These are phyloP conservation scores for Calonectria naviculata DNA, from an alignment of 2,329 filamentous ascomycete species.

Conservation along the genomic window DNA sequence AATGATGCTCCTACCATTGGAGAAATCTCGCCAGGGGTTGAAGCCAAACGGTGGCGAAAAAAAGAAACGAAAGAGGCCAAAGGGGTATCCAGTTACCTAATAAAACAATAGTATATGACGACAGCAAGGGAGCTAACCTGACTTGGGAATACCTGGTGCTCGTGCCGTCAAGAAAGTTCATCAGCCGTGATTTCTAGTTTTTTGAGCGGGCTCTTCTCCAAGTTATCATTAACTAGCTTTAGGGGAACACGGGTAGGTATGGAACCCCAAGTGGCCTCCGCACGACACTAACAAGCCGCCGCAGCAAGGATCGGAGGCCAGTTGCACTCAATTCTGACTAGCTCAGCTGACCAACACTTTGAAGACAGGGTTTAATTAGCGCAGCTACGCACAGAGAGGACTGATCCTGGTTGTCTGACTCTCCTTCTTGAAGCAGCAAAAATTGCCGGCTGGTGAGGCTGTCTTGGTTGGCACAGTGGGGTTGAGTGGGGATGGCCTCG, in stretches of 20 bases:
- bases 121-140: neutral
- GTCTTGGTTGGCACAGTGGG: neutral
- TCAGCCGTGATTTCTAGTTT: neutral
- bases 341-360: neutral
- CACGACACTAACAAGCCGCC: too few relatives aligned
- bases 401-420: neutral
- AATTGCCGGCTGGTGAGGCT: neutral
- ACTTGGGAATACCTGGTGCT: neutral
- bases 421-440: constrained; percentile 3
- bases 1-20: too few relatives aligned
- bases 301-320: neutral
- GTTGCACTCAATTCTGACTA: neutral
- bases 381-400: neutral
- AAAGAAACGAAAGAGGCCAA: neutral
- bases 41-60: too few relatives aligned
- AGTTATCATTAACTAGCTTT: neutral
- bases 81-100: neutral
- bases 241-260: neutral
- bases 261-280: neutral
- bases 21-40: too few relatives aligned
- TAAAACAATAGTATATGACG: neutral
- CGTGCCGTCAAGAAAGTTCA: neutral
- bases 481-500: neutral
- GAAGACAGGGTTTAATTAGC: neutral
- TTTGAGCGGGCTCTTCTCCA: neutral